phyloP scores from a whole-genome alignment of 169 alveolate species.

The Perkinsus marinus region DNA sequence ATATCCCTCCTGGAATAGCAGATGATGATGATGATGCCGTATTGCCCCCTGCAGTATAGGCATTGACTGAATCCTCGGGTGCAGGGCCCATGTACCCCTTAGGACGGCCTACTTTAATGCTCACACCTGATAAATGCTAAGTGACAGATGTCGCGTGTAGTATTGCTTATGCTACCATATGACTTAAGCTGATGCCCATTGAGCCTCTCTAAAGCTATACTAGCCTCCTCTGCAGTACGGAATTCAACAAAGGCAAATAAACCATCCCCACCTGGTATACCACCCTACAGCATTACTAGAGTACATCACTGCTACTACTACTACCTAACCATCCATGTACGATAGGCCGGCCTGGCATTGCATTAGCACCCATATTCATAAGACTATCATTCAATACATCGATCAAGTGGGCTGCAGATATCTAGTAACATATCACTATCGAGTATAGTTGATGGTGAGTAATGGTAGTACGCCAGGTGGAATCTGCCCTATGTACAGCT shows the following conservation, averaged over 20 bases:
- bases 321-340: neutral
- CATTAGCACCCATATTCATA: neutral
- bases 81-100: neutral
- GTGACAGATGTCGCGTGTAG: too few species aligned
- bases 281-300: neutral
- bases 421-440: neutral
- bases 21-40: neutral
- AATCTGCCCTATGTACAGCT: neutral
- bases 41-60: neutral
- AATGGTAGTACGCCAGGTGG: neutral
- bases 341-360: neutral
- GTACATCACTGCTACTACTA: neutral
- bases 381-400: neutral
- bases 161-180: too few species aligned
- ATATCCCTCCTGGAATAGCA: too few species aligned
- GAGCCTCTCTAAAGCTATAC: neutral
- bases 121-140: neutral
- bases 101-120: neutral
- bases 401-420: neutral
- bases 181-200: neutral
- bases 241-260: neutral
- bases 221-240: neutral
- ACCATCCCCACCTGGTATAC: neutral
- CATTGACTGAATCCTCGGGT: neutral
- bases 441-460: neutral